These are phyloP conservation scores for Ustilago hordei DNA, from an alignment of 1,284 basidiomycete genomes.

Conservation along the genomic window DNA sequence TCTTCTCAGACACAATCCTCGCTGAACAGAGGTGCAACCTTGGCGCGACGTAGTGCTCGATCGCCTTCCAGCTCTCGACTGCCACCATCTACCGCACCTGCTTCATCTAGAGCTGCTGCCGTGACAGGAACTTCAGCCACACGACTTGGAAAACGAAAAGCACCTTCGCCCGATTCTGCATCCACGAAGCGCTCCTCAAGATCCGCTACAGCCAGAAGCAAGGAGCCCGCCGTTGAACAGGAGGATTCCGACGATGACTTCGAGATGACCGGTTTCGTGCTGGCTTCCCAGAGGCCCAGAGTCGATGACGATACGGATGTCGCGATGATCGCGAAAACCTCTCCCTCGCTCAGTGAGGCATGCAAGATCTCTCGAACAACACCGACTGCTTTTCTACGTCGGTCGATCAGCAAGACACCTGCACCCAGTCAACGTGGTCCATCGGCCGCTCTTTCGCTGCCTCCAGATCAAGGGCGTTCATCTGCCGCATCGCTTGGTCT, in stretches of 20 bases:
- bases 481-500: neutral
- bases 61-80: constrained; percentile 4
- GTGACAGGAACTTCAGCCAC: neutral
- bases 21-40: constrained; percentile 2
- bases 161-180: constrained; percentile 8
- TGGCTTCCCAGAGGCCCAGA: constrained; percentile 6
- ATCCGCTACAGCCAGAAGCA: neutral
- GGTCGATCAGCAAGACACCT: constrained; percentile 13
- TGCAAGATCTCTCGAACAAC: constrained; percentile 16
- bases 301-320: neutral
- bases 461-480: neutral
- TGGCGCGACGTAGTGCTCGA: neutral
- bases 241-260: constrained; percentile 33
- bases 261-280: constrained; percentile 9
- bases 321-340: constrained; percentile 4
- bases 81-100: constrained; percentile 20
- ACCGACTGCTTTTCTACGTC: constrained; percentile 2
- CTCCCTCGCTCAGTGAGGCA: neutral
- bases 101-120: neutral
- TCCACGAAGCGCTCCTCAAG: neutral
- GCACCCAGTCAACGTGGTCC: neutral
- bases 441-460: neutral
- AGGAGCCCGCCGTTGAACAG: constrained; percentile 2
- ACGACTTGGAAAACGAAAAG: constrained; percentile 20
- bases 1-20: constrained; percentile 1